A percentile compares a stretch with the other conserved stretches of the same genome.
Evolutionary conservation across 805 yeast genomes (phyloP).

Genomic region (Candida sanyiensis): DNA sequence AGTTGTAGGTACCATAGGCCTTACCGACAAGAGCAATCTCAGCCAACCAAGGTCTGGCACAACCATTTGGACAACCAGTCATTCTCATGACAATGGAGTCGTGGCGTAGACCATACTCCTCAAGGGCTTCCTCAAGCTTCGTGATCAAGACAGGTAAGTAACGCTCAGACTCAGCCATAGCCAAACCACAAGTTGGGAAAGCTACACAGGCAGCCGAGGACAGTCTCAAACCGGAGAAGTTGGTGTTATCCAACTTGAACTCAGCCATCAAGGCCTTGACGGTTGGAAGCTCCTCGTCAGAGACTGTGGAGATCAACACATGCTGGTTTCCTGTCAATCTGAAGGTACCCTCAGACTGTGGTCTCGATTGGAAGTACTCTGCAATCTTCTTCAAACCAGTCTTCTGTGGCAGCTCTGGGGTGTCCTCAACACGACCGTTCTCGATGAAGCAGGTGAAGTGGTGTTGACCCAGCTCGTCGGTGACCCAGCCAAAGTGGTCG

Average conservation of each 20-base stretch:
- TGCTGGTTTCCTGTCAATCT: slow-evolving; percentile 96
- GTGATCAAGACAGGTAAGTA: slow-evolving; percentile 71
- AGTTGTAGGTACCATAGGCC: slow-evolving; percentile 87
- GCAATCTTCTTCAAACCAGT: slow-evolving; percentile 81
- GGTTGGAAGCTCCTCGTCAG: slow-evolving; percentile 57
- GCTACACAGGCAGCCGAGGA: slow-evolving; percentile 97
- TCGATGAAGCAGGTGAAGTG: slow-evolving; percentile 94
- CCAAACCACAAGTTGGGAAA: slow-evolving; percentile 97
- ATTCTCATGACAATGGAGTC: slow-evolving; percentile 94
- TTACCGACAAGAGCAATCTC: slow-evolving; percentile 95
- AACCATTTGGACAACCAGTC: slow-evolving; percentile 99
- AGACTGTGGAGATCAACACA: slow-evolving; percentile 65
- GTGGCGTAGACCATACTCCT: slow-evolving; percentile 88
- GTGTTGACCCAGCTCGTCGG: slow-evolving; percentile 75
- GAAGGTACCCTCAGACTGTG: slow-evolving; percentile 70
- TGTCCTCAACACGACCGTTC: slow-evolving; percentile 94
- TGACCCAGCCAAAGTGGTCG: slow-evolving; percentile 91
- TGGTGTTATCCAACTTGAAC: slow-evolving; percentile 78
- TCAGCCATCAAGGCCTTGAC: slow-evolving; percentile 61
- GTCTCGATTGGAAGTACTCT: slow-evolving; percentile 43
- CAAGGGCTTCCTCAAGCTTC: slow-evolving; percentile 80
- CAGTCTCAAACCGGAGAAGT: slow-evolving; percentile 76
- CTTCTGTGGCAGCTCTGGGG: slow-evolving; percentile 85
- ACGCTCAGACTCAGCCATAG: slow-evolving; percentile 98
- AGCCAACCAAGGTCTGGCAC: slow-evolving; percentile 98